Conservation (phyloP, 1,284 basidiomycete species). For the Sporisorium reilianum region DNA sequence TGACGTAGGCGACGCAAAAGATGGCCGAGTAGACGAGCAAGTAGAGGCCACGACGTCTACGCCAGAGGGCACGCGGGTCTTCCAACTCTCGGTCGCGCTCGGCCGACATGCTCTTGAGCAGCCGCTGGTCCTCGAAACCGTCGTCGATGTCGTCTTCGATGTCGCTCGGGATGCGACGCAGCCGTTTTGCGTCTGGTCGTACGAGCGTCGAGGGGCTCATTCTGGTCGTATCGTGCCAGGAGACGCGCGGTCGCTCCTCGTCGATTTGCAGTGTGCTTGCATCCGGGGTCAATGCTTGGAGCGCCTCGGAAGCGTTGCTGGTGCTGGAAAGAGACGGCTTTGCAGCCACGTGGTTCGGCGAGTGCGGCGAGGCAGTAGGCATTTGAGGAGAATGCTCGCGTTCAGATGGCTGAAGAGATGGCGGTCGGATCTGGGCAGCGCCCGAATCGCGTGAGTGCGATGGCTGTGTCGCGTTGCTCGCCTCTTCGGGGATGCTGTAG, state of each 20-base stretch:
- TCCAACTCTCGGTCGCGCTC: constrained; percentile 23
- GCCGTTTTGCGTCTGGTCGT: constrained; percentile 20
- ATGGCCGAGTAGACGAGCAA: constrained; percentile 70
- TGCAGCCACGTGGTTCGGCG: neutral
- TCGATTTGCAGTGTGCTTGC: neutral
- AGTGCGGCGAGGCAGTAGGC: neutral
- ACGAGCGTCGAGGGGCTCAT: constrained; percentile 1
- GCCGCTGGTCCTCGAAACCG: constrained; percentile 21
- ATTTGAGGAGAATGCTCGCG: neutral
- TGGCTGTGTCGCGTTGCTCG: neutral
- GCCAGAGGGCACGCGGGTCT: constrained; percentile 35
- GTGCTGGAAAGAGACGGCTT: neutral
- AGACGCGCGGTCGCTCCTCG: constrained; percentile 33
- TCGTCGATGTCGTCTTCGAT: constrained; percentile 14
- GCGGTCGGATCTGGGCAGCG: neutral
- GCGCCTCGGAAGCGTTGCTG: neutral
- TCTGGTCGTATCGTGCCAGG: constrained; percentile 28
- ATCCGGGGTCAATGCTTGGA: neutral
- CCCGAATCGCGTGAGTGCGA: neutral
- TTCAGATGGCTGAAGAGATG: neutral
- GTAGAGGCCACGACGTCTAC: constrained; percentile 40
- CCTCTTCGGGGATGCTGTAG: constrained; percentile 31
- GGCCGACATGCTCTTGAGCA: constrained; percentile 19
- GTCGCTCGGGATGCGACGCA: neutral
- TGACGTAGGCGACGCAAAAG: constrained; percentile 77